A percentile compares a stretch with the other conserved stretches of the same genome.
Conservation (phyloP, 305 asterid genomes). For the Coffea humblotiana region DNA sequence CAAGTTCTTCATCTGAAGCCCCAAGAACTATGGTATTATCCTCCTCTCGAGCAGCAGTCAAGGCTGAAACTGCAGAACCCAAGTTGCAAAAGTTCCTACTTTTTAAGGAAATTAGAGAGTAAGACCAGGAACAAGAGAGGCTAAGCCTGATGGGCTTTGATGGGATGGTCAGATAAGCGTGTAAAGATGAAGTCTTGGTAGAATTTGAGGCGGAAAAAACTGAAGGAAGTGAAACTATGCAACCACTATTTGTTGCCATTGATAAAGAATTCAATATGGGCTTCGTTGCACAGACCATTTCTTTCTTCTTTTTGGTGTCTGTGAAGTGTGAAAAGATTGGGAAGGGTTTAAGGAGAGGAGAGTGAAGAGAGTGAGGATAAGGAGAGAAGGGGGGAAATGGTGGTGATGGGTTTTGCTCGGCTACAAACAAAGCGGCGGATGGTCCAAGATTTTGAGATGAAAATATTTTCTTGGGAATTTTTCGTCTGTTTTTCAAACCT, state of each 20-base stretch:
- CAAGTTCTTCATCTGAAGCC: conserved; percentile 22
- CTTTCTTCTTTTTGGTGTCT: not conserved
- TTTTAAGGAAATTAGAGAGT: conserved; percentile 19
- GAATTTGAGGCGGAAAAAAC: conserved; percentile 25
- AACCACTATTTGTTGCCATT: conserved; percentile 36
- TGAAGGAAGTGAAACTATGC: conserved; percentile 38
- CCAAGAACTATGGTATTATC: conserved; percentile 48
- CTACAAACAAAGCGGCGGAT: conserved; percentile 5
- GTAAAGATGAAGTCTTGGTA: conserved; percentile 15
- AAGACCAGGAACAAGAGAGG: conserved; percentile 31
- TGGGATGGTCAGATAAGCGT: conserved; percentile 18
- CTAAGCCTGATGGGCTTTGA: conserved; percentile 31
- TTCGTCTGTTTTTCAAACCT: too few species aligned
- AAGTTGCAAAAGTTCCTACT: conserved; percentile 24
- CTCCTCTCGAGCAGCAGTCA: conserved; percentile 58
- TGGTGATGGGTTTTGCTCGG: not conserved
- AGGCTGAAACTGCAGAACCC: conserved; percentile 37
- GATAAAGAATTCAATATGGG: conserved; percentile 34
- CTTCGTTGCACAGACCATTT: conserved; percentile 34
- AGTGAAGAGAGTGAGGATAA: not conserved
- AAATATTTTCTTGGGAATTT: not conserved
- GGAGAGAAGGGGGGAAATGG: not conserved
- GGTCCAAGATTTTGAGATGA: not conserved
- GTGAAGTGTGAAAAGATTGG: not conserved
- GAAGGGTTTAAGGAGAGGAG: conserved; percentile 15